Conservation (phyloP, 495 filamentous ascomycete genomes). For the Chaetomium tenue region DNA sequence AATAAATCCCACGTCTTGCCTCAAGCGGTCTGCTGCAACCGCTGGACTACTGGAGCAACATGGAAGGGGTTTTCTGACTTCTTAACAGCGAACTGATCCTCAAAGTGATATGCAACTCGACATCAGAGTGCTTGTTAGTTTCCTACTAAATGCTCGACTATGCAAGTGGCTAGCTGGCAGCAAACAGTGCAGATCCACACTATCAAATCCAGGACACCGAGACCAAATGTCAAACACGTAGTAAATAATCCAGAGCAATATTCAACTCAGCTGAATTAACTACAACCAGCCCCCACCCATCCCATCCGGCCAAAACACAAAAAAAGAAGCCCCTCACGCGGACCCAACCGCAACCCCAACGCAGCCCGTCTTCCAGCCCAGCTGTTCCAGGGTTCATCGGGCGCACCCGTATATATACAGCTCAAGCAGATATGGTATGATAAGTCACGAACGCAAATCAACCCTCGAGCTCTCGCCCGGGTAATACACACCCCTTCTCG, state of each 20-base stretch:
- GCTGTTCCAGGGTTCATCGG: not conserved
- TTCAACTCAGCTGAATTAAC: slow-evolving; percentile 3
- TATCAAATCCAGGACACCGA: too few relatives aligned
- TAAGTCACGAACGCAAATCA: not conserved
- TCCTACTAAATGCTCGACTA: too few relatives aligned
- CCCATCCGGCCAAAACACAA: slow-evolving; percentile 3
- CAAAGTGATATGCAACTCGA: too few relatives aligned
- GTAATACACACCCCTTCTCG: not conserved
- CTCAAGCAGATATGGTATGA: not conserved
- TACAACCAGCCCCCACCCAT: slow-evolving; percentile 2
- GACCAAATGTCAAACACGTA: too few relatives aligned
- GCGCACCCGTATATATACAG: slow-evolving; percentile 3
- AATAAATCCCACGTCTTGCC: too few relatives aligned
- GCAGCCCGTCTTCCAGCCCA: slow-evolving; percentile 13
- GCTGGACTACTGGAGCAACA: too few relatives aligned
- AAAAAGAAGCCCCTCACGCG: not conserved
- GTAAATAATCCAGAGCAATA: not conserved
- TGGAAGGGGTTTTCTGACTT: too few relatives aligned
- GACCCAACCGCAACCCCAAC: not conserved
- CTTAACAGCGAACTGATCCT: too few relatives aligned
- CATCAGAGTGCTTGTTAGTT: too few relatives aligned
- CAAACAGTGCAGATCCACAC: too few relatives aligned
- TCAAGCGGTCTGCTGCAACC: too few relatives aligned
- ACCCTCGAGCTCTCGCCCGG: not conserved
- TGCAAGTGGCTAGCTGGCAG: too few relatives aligned